Evolutionary conservation across 768 basidiomycete genomes (phyloP).

Genomic region (Goffeauzyma gilvescens): DNA sequence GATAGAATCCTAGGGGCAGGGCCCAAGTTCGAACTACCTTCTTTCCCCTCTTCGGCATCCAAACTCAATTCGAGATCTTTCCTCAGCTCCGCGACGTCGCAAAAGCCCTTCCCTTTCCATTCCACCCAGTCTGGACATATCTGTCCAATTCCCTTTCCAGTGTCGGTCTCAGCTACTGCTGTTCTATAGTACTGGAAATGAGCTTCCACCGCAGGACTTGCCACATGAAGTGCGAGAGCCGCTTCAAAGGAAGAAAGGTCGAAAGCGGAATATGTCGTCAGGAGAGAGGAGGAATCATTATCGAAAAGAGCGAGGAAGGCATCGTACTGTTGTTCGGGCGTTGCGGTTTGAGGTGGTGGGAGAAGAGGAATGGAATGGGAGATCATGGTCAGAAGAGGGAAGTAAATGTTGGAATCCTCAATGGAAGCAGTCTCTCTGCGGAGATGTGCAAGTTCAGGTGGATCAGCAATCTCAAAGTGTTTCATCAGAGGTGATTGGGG

Average conservation of each 20-base stretch:
- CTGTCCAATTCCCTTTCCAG: conserved; percentile 1
- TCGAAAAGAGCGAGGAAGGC: conserved; percentile 3
- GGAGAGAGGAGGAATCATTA: conserved; percentile 27
- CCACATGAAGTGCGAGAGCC: conserved; percentile 56
- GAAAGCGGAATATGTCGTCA: conserved; percentile 1
- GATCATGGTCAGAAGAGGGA: conserved; percentile 52
- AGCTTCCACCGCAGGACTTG: conserved; percentile 64
- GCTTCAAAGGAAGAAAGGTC: conserved; percentile 44
- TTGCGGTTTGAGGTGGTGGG: conserved; percentile 35
- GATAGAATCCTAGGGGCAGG: conserved; percentile 35
- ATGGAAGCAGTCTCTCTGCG: conserved; percentile 60
- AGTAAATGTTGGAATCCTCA: conserved; percentile 55
- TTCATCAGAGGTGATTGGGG: too few relatives aligned
- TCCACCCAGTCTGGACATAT: conserved; percentile 28
- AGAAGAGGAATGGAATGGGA: conserved; percentile 39
- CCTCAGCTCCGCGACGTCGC: conserved; percentile 18
- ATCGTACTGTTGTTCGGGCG: conserved; percentile 1
- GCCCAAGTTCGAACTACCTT: conserved; percentile 12
- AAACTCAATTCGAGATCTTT: conserved; percentile 25
- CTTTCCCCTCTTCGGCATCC: too few relatives aligned
- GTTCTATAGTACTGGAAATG: conserved; percentile 53
- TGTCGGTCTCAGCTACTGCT: conserved; percentile 10
- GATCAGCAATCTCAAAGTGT: neutral
- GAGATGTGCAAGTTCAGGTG: conserved; percentile 1
- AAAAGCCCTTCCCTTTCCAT: conserved; percentile 28